Evolutionary conservation across 495 filamentous ascomycete species (phyloP).

Genomic region (Aspergillus bertholletiae): DNA sequence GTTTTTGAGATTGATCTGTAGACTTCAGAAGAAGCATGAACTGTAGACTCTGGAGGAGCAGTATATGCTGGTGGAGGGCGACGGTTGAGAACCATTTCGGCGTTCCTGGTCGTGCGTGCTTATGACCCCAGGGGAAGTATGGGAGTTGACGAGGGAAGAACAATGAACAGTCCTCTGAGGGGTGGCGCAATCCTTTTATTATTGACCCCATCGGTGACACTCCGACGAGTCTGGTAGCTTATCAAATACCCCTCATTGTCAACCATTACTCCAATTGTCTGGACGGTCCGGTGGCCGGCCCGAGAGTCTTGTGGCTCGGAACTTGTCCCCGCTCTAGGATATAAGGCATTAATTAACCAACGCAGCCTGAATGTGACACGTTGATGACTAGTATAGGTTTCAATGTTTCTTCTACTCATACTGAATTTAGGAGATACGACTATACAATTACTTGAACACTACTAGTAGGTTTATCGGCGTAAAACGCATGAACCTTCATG

Average conservation of each 20-base stretch:
- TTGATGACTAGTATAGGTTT: not conserved
- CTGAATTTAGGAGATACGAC: no score
- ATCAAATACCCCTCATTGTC: not conserved
- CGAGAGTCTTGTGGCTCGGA: not conserved
- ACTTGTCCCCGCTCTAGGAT: not conserved
- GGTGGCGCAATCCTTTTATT: not conserved
- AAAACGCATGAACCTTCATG: no score
- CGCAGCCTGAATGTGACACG: not conserved
- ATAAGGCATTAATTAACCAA: not conserved
- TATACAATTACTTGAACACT: no score
- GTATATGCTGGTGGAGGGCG: constrained; percentile 43
- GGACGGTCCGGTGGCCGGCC: not conserved
- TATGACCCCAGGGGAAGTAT: not conserved
- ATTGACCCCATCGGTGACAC: not conserved
- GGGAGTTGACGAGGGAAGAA: not conserved
- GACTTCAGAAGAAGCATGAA: constrained; percentile 35
- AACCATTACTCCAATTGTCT: not conserved
- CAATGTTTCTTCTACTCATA: no score
- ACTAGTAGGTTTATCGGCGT: no score
- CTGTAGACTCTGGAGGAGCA: constrained; percentile 31
- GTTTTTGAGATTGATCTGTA: constrained; percentile 41
- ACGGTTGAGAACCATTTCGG: constrained; percentile 26
- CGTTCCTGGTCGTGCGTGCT: not conserved
- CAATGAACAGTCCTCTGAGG: not conserved
- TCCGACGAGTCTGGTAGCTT: not conserved